Evolutionary conservation across 164 flowering plant genomes (phyloP), one percentile per base, ranked within the genome.

Genomic region (Stephania japonica): DNA sequence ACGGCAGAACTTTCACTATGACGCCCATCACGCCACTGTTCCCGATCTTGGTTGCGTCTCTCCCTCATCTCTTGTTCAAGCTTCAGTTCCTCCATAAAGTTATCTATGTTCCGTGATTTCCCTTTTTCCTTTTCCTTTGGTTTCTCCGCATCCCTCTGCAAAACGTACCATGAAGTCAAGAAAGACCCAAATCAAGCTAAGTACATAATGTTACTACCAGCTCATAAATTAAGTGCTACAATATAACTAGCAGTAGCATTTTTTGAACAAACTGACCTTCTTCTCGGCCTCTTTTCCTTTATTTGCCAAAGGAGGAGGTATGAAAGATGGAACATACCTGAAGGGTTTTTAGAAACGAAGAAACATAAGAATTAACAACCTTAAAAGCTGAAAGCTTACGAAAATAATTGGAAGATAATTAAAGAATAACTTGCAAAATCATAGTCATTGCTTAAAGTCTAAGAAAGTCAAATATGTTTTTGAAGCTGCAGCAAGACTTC

Each of bases 291-390:
- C 98, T 78, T 83, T 95, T 72, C 94, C 94, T 84, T 88, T 93
- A 77, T 90, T 73, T 78, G 91, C 88, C 90, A 91, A 59, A 68
- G 96, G 90, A 79, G 98, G 97, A 67, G 99, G 99, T 75, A 95
- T 65, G 75, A 93, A 94, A 65, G 99, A 95, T 70, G 99, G 99
- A 67, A 95, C 98, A 86, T 95, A 95, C 85, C 99, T 95, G 96
- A 82, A 76, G 53, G 23, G 38, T n/a, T 32, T 32, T 32, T 32
- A 32, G 38, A 72, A 68, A 70, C 18, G 73, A 75, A 68, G 67
- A 4, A 16, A 59, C 23, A 59, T 59, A 16, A 59, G 64, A 21
- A 59, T n/a, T 24, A 19, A 56, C 1, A 3, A 23, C 62, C 18
- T 5, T 7, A 56, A 56, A 21, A 19, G 64, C 6, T 59, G 38